Evolutionary conservation across 2,329 filamentous ascomycete genomes (phyloP).

Genomic region (Aspergillus ochraceoroseus): DNA sequence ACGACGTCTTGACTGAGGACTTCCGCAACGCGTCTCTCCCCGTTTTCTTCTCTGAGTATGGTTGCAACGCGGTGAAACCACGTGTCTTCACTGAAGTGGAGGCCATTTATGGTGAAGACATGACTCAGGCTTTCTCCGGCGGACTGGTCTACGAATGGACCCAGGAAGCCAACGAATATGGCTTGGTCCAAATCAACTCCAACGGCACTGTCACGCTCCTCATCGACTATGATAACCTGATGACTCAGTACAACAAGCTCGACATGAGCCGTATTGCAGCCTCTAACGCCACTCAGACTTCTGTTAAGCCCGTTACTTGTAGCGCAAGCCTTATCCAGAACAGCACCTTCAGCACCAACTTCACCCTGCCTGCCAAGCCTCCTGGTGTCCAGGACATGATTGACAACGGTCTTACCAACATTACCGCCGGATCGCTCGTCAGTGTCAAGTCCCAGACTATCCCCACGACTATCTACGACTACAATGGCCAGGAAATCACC

Average conservation of each 20-base stretch:
- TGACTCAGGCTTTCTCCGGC: slow-evolving; percentile 82
- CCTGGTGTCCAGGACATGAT: slow-evolving; percentile 67
- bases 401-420: slow-evolving; percentile 64
- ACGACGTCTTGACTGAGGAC: slow-evolving; percentile 54
- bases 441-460: slow-evolving; percentile 54
- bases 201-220: slow-evolving; percentile 57
- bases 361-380: slow-evolving; percentile 65
- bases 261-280: slow-evolving; percentile 64
- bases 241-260: slow-evolving; percentile 68
- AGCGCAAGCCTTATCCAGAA: slow-evolving; percentile 60
- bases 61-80: slow-evolving; percentile 70
- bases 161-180: slow-evolving; percentile 61
- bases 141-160: slow-evolving; percentile 71
- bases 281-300: slow-evolving; percentile 54
- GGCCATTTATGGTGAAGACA: slow-evolving; percentile 70
- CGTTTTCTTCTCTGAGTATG: slow-evolving; percentile 96
- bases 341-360: slow-evolving; percentile 67
- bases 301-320: slow-evolving; percentile 60
- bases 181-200: slow-evolving; percentile 60
- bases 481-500: slow-evolving; percentile 55
- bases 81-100: slow-evolving; percentile 79
- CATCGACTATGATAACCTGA: slow-evolving; percentile 67
- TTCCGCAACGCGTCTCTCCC: slow-evolving; percentile 60
- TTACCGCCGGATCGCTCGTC: slow-evolving; percentile 61
- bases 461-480: slow-evolving; percentile 53